These are phyloP conservation scores for Microdochium paspali DNA, from an alignment of 2,329 filamentous ascomycete species.

Conservation along the genomic window DNA sequence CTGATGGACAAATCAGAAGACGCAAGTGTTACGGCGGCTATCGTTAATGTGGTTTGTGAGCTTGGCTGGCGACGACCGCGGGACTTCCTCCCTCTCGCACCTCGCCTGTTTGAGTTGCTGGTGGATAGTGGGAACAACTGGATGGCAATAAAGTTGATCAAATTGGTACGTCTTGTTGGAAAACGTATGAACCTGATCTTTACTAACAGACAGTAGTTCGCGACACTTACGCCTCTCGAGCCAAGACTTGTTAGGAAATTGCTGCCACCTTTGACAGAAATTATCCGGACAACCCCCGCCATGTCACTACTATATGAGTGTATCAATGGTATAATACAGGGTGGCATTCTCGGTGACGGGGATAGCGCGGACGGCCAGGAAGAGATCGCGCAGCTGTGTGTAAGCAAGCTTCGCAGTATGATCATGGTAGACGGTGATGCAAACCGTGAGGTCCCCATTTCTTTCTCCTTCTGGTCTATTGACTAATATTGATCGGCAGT, in stretches of 20 bases:
- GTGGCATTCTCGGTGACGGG: slow-evolving; percentile 78
- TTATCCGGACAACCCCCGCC: slow-evolving; percentile 88
- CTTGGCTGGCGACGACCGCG: slow-evolving; percentile 87
- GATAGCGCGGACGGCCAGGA: slow-evolving; percentile 76
- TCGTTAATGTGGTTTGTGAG: slow-evolving; percentile 95
- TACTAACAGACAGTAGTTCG: slow-evolving; percentile 55
- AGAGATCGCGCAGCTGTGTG: slow-evolving; percentile 85
- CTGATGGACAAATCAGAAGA: slow-evolving; percentile 87
- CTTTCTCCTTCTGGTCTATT: slow-evolving; percentile 7
- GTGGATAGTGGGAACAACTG: slow-evolving; percentile 94
- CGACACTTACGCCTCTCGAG: slow-evolving; percentile 84
- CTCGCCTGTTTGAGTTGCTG: slow-evolving; percentile 82
- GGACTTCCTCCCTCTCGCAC: slow-evolving; percentile 87
- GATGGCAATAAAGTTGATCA: slow-evolving; percentile 99
- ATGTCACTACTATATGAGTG: slow-evolving; percentile 99
- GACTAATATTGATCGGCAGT: slow-evolving; percentile 39
- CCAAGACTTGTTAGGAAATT: slow-evolving; percentile 87
- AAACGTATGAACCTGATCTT: too few relatives aligned
- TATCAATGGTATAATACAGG: slow-evolving; percentile 96
- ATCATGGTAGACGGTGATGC: slow-evolving; percentile 87
- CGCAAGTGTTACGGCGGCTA: slow-evolving; percentile 85
- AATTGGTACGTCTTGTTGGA: slow-evolving; percentile 73
- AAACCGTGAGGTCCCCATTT: slow-evolving; percentile 65
- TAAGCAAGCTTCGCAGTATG: slow-evolving; percentile 89
- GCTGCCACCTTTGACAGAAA: slow-evolving; percentile 78